Evolutionary conservation across 306 rosid species (phyloP), one percentile per base, ranked within the genome.

Genomic region (Prunus mongolica): DNA sequence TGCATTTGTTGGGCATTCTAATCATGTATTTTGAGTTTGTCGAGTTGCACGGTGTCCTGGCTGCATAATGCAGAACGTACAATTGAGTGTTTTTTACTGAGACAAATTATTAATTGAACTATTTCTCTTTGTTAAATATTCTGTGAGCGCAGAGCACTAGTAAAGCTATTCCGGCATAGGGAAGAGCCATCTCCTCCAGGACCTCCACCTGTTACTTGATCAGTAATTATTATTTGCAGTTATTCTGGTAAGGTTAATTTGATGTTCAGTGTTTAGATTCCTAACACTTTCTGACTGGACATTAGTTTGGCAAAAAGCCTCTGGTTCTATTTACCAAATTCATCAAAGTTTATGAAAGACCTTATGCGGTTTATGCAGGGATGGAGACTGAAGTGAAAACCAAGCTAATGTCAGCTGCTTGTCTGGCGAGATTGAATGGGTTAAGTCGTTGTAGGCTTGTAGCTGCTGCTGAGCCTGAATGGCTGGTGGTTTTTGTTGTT

Each of bases 91-190:
- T 27, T 27, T 27, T 27, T 30, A 30, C 5, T 30, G 32, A 30
- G 32, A 30, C 32, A 30, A 3, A 30, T 30, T 30, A 30, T 30
- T 30, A 30, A 30, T 30, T 30, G 32, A 30, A 30, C 3, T 30
- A 30, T 65, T 7, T 24, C 70, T 55, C 45, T 73, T 41, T 32
- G 71, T 71, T 50, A 30, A 58, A 27, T 2, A 27, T 72, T 20
- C 80, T 93, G 98, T 69, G 96, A 93, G 78, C 97, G 97, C 24
- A 88, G 98, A 79, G 88, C 98, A 79, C 24, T 93, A 41, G 84
- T 88, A 47, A 93, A 93, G 86, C 86, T 93, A 65, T 93, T 93
- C 79, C 92, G 79, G 44, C 98, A 93, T 75, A 82, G 97, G 82
- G 44, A 67, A 70, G 55, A 55, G 80, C 89, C 88, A 34, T 72